Conservation (phyloP, 805 yeast genomes). For the Ogataea ganodermae region DNA sequence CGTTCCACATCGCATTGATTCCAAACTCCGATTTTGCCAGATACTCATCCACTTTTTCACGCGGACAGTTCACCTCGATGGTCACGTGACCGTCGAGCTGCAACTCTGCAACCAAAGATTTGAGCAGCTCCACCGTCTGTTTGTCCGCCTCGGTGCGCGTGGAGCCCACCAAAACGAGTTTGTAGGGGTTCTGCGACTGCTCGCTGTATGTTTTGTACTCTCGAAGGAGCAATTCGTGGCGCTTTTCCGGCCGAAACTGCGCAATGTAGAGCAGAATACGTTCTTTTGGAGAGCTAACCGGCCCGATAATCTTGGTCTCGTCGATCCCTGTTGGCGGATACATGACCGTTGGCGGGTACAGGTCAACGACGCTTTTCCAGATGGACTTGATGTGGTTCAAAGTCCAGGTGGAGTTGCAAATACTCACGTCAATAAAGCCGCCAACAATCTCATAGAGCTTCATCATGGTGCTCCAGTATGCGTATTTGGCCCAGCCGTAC, state of each 20-base stretch:
- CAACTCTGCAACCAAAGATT: conserved; percentile 43
- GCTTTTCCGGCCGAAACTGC: conserved; percentile 93
- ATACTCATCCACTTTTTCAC: conserved; percentile 56
- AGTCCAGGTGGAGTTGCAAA: conserved; percentile 94
- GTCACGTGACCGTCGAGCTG: conserved; percentile 43
- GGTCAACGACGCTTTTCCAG: conserved; percentile 54
- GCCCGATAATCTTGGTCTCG: conserved; percentile 30
- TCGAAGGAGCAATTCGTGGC: conserved; percentile 70
- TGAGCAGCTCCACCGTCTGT: conserved; percentile 52
- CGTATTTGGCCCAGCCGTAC: conserved; percentile 42
- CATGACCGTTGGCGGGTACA: conserved; percentile 45
- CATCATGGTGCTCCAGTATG: conserved; percentile 75
- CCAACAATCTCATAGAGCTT: conserved; percentile 67
- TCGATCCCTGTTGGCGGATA: conserved; percentile 93
- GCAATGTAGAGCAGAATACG: conserved; percentile 66
- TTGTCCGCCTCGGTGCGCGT: conserved; percentile 73
- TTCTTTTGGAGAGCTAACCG: conserved; percentile 32
- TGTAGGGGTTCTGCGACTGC: conserved; percentile 41
- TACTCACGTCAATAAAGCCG: conserved; percentile 59
- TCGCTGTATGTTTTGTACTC: conserved; percentile 61
- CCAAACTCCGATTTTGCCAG: conserved; percentile 69
- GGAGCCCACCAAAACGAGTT: conserved; percentile 77
- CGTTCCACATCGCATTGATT: conserved; percentile 98
- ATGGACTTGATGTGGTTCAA: conserved; percentile 64
- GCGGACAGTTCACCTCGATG: conserved; percentile 65